Conservation (phyloP, 1,284 basidiomycete genomes). For the Tremellales sp. region DNA sequence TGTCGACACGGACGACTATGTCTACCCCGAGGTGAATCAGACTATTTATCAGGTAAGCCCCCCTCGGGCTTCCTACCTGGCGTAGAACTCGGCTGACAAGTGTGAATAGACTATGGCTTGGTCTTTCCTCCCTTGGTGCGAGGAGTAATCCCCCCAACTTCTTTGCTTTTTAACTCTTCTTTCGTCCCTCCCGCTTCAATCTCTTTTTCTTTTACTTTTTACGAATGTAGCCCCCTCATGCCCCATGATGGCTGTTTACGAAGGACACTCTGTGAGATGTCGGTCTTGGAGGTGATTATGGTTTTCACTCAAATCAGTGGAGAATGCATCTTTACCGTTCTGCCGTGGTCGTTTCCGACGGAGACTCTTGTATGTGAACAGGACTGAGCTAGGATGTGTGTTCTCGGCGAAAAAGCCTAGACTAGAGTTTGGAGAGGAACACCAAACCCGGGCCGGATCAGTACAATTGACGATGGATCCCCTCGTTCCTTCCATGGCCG, state of each 20-base stretch:
- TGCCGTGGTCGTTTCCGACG: too few species aligned
- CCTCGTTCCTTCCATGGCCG: too few species aligned
- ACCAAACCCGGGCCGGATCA: too few species aligned
- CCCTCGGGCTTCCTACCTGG: neutral
- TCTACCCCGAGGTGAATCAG: slow-evolving; percentile 41
- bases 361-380: too few species aligned
- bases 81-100: neutral
- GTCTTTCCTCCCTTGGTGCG: slow-evolving; percentile 41
- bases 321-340: too few species aligned
- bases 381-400: too few species aligned
- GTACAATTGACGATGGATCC: too few species aligned
- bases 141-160: slow-evolving; percentile 12
- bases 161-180: neutral
- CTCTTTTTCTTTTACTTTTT: neutral
- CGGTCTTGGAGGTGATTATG: too few species aligned
- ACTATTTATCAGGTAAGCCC: slow-evolving; percentile 37
- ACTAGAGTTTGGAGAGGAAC: too few species aligned
- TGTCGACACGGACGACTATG: slow-evolving; percentile 39
- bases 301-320: too few species aligned
- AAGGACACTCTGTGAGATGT: slow-evolving; percentile 12
- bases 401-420: too few species aligned
- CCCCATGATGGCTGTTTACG: neutral
- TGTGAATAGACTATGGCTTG: slow-evolving; percentile 36
- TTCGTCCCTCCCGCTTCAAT: neutral
- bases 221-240: neutral